phyloP scores from a whole-genome alignment of 495 filamentous ascomycete genomes.

The Rostrohypoxylon terebratum region DNA sequence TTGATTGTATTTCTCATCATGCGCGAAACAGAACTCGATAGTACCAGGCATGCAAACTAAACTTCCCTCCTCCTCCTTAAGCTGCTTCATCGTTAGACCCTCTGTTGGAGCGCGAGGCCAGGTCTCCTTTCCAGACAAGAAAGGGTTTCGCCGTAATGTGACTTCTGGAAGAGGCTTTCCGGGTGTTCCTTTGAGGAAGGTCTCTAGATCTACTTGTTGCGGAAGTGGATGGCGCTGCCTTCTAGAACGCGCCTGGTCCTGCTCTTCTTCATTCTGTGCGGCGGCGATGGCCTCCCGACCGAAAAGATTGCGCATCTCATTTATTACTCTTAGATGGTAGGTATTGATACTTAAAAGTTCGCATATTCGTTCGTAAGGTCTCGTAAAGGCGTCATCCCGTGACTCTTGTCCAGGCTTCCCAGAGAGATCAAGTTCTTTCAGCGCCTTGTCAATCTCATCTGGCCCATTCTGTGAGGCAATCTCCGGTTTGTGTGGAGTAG shows the following conservation, averaged over 20 bases:
- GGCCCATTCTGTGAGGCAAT: slow-evolving; percentile 51
- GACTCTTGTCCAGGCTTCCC: slow-evolving; percentile 18
- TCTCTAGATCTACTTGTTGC: slow-evolving; percentile 74
- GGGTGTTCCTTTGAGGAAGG: slow-evolving; percentile 72
- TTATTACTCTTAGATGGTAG: slow-evolving; percentile 82
- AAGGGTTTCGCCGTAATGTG: slow-evolving; percentile 78
- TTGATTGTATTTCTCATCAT: slow-evolving; percentile 79
- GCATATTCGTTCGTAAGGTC: slow-evolving; percentile 56
- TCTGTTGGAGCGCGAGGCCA: slow-evolving; percentile 87
- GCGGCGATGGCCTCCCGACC: slow-evolving; percentile 80
- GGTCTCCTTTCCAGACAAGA: slow-evolving; percentile 89
- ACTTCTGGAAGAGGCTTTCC: slow-evolving; percentile 75
- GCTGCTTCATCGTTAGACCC: slow-evolving; percentile 85
- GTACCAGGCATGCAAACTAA: slow-evolving; percentile 56
- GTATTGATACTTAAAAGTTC: slow-evolving; percentile 80
- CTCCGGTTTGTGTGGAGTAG: slow-evolving; percentile 13
- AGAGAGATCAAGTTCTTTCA: slow-evolving; percentile 70
- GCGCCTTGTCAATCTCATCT: slow-evolving; percentile 87
- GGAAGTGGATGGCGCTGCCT: slow-evolving; percentile 62
- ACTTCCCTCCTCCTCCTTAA: slow-evolving; percentile 56
- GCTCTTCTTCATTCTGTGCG: slow-evolving; percentile 65
- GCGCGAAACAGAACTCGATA: slow-evolving; percentile 77
- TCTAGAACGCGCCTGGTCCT: slow-evolving; percentile 57
- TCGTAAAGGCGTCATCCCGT: slow-evolving; percentile 29
- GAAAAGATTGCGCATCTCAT: slow-evolving; percentile 95